Percentiles rank a stretch among this genome's conserved stretches.
Evolutionary conservation across 176 grass and related monocot species (phyloP).

Genomic region (Carex kokanica): DNA sequence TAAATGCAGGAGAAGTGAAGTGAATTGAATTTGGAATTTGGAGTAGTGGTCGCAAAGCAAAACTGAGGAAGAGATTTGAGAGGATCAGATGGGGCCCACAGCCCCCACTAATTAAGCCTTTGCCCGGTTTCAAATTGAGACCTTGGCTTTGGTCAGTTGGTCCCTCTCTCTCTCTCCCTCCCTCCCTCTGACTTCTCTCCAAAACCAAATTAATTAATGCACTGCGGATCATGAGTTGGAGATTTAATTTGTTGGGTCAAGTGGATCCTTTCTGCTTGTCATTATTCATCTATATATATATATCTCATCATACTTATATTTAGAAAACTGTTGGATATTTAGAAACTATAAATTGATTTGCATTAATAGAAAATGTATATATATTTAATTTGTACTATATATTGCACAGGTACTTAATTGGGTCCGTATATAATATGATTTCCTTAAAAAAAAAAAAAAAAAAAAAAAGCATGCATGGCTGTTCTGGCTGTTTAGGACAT

Average conservation of each 20-base stretch:
- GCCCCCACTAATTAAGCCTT: conserved; percentile 26
- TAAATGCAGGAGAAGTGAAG: too few species aligned
- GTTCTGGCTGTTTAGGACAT: too few species aligned
- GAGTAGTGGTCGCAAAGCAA: conserved; percentile 12
- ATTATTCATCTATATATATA: too few species aligned
- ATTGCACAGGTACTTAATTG: not conserved
- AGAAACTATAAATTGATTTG: not conserved
- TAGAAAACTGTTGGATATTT: not conserved
- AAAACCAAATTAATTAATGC: too few species aligned
- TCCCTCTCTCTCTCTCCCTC: not conserved
- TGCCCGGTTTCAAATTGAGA: conserved; percentile 8
- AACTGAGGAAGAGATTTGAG: not conserved
- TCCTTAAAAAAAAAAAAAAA: not conserved
- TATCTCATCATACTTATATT: not conserved
- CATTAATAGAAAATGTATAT: not conserved
- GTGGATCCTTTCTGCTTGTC: too few species aligned
- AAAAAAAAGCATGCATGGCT: too few species aligned
- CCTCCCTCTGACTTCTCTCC: not conserved
- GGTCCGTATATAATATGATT: not conserved
- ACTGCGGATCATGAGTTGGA: too few species aligned
- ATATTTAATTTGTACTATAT: not conserved
- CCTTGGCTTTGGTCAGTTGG: too few species aligned
- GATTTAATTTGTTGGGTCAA: too few species aligned
- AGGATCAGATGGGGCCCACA: conserved; percentile 15
- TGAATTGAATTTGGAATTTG: not conserved